These are phyloP conservation scores for Talaromyces verruculosus DNA, from an alignment of 2,329 filamentous ascomycete species.

Conservation along the genomic window DNA sequence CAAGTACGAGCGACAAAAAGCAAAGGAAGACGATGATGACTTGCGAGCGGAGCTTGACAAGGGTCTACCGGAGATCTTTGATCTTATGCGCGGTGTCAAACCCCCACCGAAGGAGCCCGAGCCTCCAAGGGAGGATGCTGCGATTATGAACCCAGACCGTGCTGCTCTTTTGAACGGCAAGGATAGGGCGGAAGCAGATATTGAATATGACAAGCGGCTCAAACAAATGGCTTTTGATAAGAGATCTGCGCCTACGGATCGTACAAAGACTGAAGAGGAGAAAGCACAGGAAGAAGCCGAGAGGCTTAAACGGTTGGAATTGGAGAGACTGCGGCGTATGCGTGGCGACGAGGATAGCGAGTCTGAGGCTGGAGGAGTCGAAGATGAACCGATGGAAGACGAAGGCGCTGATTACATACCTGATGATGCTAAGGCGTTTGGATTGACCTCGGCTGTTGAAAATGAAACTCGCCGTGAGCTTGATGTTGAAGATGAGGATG, in stretches of 20 bases:
- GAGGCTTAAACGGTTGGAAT: conserved; percentile 76
- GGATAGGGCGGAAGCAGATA: conserved; percentile 70
- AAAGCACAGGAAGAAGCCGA: conserved; percentile 73
- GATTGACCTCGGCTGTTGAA: conserved; percentile 55
- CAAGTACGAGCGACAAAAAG: conserved; percentile 90
- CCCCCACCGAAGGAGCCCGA: conserved; percentile 49
- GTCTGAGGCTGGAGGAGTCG: conserved; percentile 40
- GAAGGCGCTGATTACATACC: conserved; percentile 49
- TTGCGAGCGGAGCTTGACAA: conserved; percentile 80
- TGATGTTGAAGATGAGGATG: conserved; percentile 88
- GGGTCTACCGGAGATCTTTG: conserved; percentile 73
- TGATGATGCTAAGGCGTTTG: conserved; percentile 63
- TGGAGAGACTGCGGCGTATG: conserved; percentile 82
- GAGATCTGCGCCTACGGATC: conserved; percentile 78
- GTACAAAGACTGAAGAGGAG: conserved; percentile 90
- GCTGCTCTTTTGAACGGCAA: conserved; percentile 60
- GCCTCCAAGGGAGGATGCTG: conserved; percentile 45
- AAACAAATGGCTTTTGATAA: conserved; percentile 81
- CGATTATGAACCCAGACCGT: conserved; percentile 63
- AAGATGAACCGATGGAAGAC: conserved; percentile 40
- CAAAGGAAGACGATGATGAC: conserved; percentile 91
- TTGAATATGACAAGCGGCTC: conserved; percentile 82
- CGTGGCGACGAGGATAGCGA: conserved; percentile 71
- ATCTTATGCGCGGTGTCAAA: conserved; percentile 63
- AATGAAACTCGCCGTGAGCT: conserved; percentile 47